Evolutionary conservation across 305 asterid genomes (phyloP), one percentile per base, ranked within the genome.

Genomic region (Ruellia speciosa): DNA sequence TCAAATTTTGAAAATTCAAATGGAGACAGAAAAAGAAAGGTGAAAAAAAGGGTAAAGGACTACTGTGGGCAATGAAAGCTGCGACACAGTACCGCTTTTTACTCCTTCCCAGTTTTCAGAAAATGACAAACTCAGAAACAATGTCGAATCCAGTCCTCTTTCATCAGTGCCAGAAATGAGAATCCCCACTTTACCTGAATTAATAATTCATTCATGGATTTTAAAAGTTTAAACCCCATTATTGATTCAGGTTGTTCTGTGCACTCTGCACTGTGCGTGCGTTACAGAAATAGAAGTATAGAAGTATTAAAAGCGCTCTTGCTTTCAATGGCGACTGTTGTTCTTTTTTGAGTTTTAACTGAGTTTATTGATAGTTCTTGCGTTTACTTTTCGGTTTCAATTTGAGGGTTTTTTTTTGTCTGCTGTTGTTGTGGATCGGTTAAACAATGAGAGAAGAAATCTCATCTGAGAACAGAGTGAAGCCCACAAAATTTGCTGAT

Each of bases 401-500:
- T 43, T 3, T 3, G 16, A 12, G 8, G 3, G 16, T 0, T 43
- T 43, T 13, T 2, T 4, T 13, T 3, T 2, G 15, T 43, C 8
- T 13, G 41, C 31, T 39, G 51, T 51, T 49, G 64, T 16, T 68
- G n/a, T n/a, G n/a, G 63, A 67, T 61, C 28, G 0, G 34, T 51
- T 7, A 12, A 12, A 74, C 6, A 57, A 89, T 84, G 96, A 78
- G 84, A 62, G 92, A 79, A 51, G 93, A 81, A 65, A 79, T 66
- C 72, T 74, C 83, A 66, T 52, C 66, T n/a, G 90, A 76, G 58
- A 82, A 20, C 56, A 75, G 75, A 72, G 71, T 68, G 58, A 89
- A 78, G 72, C 40, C 83, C 37, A 59, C 90, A 6, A 84, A 70
- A 60, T 82, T 82, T 64, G 65, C 78, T n/a, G 93, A 87, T 63